phyloP scores from a whole-genome alignment of 192 early-diverging fungal species.

The Coemansia sp. region DNA sequence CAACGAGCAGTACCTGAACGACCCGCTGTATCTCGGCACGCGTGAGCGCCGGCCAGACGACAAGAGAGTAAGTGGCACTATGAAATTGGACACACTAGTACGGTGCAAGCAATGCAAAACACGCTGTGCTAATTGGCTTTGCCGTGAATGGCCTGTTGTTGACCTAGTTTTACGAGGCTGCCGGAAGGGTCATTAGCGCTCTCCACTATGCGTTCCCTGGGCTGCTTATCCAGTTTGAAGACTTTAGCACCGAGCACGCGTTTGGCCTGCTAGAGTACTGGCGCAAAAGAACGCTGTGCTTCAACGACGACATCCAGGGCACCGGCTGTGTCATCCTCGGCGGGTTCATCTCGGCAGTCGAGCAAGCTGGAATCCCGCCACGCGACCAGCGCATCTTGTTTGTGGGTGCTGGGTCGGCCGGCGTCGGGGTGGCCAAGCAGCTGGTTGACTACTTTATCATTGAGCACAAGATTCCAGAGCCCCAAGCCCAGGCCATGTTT shows the following conservation, averaged over 20 bases:
- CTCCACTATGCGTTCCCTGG: constrained; percentile 70
- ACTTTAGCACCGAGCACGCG: constrained; percentile 91
- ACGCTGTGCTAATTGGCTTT: constrained; percentile 87
- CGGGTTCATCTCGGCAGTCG: constrained; percentile 86
- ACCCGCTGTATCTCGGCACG: constrained; percentile 83
- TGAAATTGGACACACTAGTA: neutral
- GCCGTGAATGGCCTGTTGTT: no score
- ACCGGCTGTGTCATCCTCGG: constrained; percentile 88
- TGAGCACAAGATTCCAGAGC: constrained; percentile 70
- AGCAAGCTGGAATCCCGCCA: constrained; percentile 62
- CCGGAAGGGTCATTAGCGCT: constrained; percentile 73
- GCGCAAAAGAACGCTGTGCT: constrained; percentile 72
- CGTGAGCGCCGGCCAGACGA: constrained; percentile 59
- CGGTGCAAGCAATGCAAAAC: constrained; percentile 51
- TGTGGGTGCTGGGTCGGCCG: constrained; percentile 92
- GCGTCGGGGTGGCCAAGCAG: constrained; percentile 92
- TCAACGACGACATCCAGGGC: constrained; percentile 79
- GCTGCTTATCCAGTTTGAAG: constrained; percentile 93
- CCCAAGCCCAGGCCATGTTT: constrained; percentile 56
- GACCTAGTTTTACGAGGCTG: constrained; percentile 77
- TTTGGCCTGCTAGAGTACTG: constrained; percentile 81
- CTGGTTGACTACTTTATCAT: constrained; percentile 76
- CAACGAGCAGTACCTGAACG: constrained; percentile 69
- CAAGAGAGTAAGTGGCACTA: constrained; percentile 27
- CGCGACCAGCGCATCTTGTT: constrained; percentile 85